These are phyloP conservation scores for Viola odorata DNA, from an alignment of 345 rosid species.

Conservation along the genomic window DNA sequence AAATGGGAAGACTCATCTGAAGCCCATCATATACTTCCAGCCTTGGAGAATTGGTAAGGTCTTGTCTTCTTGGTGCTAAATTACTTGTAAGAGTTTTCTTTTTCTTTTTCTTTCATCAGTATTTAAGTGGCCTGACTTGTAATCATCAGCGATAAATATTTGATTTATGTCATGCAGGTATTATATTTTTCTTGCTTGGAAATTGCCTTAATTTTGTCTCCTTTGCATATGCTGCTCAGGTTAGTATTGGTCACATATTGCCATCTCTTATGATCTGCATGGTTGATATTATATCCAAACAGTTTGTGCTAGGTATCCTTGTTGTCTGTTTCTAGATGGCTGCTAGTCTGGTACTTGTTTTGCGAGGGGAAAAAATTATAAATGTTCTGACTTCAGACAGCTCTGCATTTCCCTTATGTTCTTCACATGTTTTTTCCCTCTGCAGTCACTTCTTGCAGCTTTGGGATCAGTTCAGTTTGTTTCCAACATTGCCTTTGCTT, in stretches of 20 bases:
- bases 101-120: no score
- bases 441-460: conserved; percentile 98
- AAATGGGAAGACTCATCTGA: conserved; percentile 55
- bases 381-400: background rate
- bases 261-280: background rate
- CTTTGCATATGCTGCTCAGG: conserved; percentile 99
- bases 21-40: conserved; percentile 80
- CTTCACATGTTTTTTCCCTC: conserved; percentile 10
- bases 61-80: conserved; percentile 16
- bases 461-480: conserved; percentile 95
- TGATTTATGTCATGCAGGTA: conserved; percentile 50
- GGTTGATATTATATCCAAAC: no score
- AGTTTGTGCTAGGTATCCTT: no score
- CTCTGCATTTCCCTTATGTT: conserved; percentile 3
- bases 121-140: conserved; percentile 1
- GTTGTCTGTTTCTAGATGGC: no score
- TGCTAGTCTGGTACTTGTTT: no score
- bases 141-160: conserved; percentile 18
- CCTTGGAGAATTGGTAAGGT: conserved; percentile 94
- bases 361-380: no score
- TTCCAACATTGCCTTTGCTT: conserved; percentile 95
- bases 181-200: conserved; percentile 79
- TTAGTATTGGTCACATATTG: conserved; percentile 21
- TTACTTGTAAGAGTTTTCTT: conserved; percentile 1
- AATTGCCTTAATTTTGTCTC: conserved; percentile 97